Conservation (phyloP, 768 basidiomycete genomes). For the Guyanaporus albipodus region DNA sequence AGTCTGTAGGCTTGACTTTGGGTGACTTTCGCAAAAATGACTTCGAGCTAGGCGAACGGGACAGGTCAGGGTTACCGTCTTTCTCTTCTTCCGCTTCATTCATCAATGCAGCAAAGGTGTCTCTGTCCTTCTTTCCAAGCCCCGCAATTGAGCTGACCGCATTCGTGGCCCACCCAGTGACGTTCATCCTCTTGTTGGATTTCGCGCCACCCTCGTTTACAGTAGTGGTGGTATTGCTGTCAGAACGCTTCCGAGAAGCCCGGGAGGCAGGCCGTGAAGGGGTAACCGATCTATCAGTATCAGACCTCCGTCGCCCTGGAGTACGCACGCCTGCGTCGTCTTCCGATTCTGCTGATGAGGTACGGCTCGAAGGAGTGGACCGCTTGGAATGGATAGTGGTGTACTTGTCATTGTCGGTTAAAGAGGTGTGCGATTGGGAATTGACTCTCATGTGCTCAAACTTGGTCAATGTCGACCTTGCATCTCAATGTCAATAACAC, state of each 20-base stretch:
- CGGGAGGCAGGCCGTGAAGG: slow-evolving; percentile 56
- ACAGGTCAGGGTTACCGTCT: slow-evolving; percentile 21
- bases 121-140: slow-evolving; percentile 53
- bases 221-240: slow-evolving; percentile 45
- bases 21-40: slow-evolving; percentile 29
- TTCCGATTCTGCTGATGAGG: slow-evolving; percentile 34
- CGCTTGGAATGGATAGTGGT: slow-evolving; percentile 33
- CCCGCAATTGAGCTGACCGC: slow-evolving; percentile 61
- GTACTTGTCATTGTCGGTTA: slow-evolving; percentile 27
- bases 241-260: slow-evolving; percentile 62
- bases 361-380: slow-evolving; percentile 24
- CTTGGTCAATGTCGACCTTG: slow-evolving; percentile 30
- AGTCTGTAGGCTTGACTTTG: slow-evolving; percentile 22
- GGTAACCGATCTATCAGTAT: slow-evolving; percentile 39
- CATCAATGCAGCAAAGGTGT: slow-evolving; percentile 55
- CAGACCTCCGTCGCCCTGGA: slow-evolving; percentile 39
- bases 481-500: slow-evolving; percentile 4
- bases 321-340: slow-evolving; percentile 27
- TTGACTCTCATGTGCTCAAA: slow-evolving; percentile 22
- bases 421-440: slow-evolving; percentile 14
- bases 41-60: slow-evolving; percentile 36
- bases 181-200: slow-evolving; percentile 36
- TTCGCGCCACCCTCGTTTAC: slow-evolving; percentile 36
- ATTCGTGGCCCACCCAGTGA: slow-evolving; percentile 56
- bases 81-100: slow-evolving; percentile 42